Evolutionary conservation across 2,329 filamentous ascomycete species (phyloP), one percentile per base, ranked within the genome.

Genomic region (Alternaria gansuensis): DNA sequence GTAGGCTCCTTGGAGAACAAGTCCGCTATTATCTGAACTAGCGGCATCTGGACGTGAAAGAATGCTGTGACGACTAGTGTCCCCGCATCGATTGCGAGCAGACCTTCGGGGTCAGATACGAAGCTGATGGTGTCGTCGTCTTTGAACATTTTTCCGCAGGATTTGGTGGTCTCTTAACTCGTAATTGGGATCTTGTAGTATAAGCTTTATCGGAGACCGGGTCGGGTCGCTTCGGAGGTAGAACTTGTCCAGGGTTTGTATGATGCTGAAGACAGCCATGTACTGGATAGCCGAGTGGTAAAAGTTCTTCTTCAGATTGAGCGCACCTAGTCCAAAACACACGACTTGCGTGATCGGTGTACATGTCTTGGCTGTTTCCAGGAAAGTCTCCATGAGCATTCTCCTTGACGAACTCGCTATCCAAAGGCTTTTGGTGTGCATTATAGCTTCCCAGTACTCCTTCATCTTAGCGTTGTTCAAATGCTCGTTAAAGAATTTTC

Each of bases 111-210:
- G 48, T 69, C 63, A 1, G 39, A 51, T 2, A 56, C 57, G 31
- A 65, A 64, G 13, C 4, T 21, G 9, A 64, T 37, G 4, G 21
- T 24, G 4, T 37, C 36, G 2, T 37, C 21, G 4, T 49, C 21
- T 0, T 11, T 7, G 13, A 23, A 51, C 0, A 62, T 21, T 10
- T 10, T 51, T 28, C 23, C 28, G 36, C 4, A 64, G 34, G 0
- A 67, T 51, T 4, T 48, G 4, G 6, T 33, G 17, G 21, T 66
- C 68, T 17, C 45, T 54, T 0, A 28, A 8, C 9, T 39, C 36
- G 46, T 70, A 70, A 24, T 39, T 51, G 1, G 69, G 69, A 33
- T 70, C 66, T 28, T 70, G 66, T 2, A 63, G 41, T 5, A 69
- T 37, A n/a, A 70, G 50, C 11, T 54, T 17, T 2, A 69, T 48